phyloP scores from a whole-genome alignment of 1,284 basidiomycete species.

The Lignosus rhinocerotis region DNA sequence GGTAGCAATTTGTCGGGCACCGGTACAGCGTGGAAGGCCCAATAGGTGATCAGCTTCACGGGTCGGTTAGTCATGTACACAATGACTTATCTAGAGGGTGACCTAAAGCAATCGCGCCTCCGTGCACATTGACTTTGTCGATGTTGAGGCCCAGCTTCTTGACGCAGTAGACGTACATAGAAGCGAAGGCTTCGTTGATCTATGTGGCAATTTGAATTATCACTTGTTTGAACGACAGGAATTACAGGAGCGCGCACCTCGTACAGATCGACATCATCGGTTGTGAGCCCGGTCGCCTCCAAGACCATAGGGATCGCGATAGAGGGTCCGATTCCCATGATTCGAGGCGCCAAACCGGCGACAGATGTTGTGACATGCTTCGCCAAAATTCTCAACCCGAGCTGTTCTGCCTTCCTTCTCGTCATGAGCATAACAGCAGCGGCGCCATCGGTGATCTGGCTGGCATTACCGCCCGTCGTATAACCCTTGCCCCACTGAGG shows the following conservation, averaged over 20 bases:
- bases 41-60: conserved; percentile 25
- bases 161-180: conserved; percentile 83
- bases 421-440: conserved; percentile 87
- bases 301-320: conserved; percentile 74
- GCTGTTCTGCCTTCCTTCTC: conserved; percentile 78
- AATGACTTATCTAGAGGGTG: conserved; percentile 78
- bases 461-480: conserved; percentile 90
- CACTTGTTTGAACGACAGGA: neutral
- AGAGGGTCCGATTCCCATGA: conserved; percentile 85
- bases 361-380: conserved; percentile 80
- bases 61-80: conserved; percentile 2
- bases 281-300: conserved; percentile 61
- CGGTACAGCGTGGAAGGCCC: conserved; percentile 71
- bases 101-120: conserved; percentile 88
- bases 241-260: conserved; percentile 52
- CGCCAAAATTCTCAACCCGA: conserved; percentile 74
- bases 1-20: conserved; percentile 86
- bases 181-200: conserved; percentile 94
- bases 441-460: conserved; percentile 86
- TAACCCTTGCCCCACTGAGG: conserved; percentile 81
- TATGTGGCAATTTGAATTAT: conserved; percentile 30
- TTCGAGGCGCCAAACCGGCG: conserved; percentile 72
- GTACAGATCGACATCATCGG: conserved; percentile 77
- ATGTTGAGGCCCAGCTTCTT: conserved; percentile 71
- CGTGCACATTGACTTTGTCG: conserved; percentile 85